Conservation (phyloP, 2,329 filamentous ascomycete genomes). For the Mariannaea sp. region DNA sequence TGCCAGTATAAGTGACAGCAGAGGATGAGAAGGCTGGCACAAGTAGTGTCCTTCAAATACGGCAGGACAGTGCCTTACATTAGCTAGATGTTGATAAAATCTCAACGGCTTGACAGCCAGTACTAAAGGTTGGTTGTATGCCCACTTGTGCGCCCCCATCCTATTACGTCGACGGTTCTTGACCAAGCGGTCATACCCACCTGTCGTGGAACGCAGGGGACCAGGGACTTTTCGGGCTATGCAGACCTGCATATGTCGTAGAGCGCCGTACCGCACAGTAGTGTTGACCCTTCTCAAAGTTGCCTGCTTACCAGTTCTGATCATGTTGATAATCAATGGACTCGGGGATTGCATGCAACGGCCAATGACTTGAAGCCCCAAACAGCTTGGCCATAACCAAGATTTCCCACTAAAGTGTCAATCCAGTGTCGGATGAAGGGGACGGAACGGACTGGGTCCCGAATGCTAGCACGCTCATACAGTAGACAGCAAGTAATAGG, state of each 20-base stretch:
- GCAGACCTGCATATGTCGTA: too few species aligned
- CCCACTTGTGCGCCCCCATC: neutral
- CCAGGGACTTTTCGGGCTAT: too few species aligned
- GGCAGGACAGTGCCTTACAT: neutral
- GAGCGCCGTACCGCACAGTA: too few species aligned
- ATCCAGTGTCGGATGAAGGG: slow-evolving; percentile 1
- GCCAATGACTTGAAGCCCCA: neutral
- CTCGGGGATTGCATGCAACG: slow-evolving; percentile 5
- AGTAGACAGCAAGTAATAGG: slow-evolving; percentile 5
- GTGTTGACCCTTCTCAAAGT: too few species aligned
- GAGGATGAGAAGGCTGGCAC: neutral
- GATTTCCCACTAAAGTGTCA: neutral
- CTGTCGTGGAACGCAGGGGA: neutral
- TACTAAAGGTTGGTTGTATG: neutral
- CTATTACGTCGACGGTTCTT: neutral
- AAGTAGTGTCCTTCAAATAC: neutral
- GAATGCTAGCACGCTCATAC: neutral
- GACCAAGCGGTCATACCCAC: slow-evolving; percentile 4
- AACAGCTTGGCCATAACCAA: too few species aligned
- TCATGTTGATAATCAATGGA: neutral
- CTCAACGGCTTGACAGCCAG: neutral
- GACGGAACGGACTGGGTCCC: slow-evolving; percentile 1
- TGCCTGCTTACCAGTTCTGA: too few species aligned
- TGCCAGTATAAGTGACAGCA: too few species aligned
- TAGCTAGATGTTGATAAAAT: neutral